These are phyloP conservation scores for Alternaria arbusti DNA, from an alignment of 2,329 filamentous ascomycete genomes.

Conservation along the genomic window DNA sequence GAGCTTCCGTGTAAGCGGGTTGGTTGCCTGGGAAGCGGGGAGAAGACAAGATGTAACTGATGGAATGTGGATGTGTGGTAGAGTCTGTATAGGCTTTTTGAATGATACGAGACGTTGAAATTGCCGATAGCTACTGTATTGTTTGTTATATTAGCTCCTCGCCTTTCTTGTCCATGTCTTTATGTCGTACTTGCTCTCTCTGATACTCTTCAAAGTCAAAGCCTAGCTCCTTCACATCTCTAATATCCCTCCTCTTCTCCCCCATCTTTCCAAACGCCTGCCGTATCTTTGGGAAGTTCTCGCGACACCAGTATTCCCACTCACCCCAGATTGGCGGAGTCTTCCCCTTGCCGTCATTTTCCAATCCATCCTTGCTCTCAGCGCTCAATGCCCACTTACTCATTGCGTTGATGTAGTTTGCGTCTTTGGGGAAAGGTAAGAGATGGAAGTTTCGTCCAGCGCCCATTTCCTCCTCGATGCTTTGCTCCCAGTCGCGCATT, in stretches of 20 bases:
- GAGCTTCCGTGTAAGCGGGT: background rate
- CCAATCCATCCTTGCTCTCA: constrained; percentile 44
- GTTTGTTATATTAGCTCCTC: background rate
- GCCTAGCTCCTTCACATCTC: constrained; percentile 73
- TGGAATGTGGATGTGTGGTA: background rate
- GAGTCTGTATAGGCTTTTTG: background rate
- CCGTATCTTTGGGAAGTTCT: constrained; percentile 72
- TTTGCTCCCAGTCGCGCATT: constrained; percentile 73
- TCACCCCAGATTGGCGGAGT: constrained; percentile 73
- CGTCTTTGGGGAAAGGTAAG: constrained; percentile 67
- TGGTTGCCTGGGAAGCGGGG: background rate
- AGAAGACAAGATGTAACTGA: background rate
- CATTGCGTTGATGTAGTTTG: constrained; percentile 71
- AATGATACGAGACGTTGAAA: background rate
- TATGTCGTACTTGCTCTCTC: background rate
- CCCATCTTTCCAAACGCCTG: constrained; percentile 73
- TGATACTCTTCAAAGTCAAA: constrained; percentile 60
- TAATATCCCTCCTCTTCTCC: constrained; percentile 62
- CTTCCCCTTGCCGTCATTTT: constrained; percentile 63
- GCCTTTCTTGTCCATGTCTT: background rate
- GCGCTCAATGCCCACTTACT: constrained; percentile 66
- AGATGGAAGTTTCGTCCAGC: constrained; percentile 61
- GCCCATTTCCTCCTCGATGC: constrained; percentile 52
- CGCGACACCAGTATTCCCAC: constrained; percentile 74
- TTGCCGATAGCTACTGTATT: background rate